Base-by-base conservation (phyloP, 768 basidiomycete genomes). In the Hericium coralloides region DNA sequence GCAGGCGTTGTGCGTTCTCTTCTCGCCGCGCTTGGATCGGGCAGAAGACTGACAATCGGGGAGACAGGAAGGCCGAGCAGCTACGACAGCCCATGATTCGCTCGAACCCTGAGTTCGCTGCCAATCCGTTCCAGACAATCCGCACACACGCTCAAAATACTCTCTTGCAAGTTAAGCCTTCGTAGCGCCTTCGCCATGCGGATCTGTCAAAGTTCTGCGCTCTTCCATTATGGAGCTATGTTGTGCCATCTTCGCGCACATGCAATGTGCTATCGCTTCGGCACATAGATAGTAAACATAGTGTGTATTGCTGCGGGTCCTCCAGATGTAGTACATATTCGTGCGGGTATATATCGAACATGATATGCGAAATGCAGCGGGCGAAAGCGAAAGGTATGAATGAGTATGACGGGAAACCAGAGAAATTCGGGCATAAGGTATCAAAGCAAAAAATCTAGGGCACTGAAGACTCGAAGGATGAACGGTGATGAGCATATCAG, bases 141-240 rank as follows among this genome's bases (percentile, higher is more conserved):
- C 84, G 88, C 5, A 85, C 78, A 4, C 90, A 92, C 67, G 87
- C 84, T 2, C 77, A 85, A 67, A 92, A 92, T 65, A 89, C 90
- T 0, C 73, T 91, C 12, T 59, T 89, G 38, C 83, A 80, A 60
- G 82, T 78, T 3, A n/a, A 45, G 15, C 20, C 43, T 45, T 45
- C 31, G 31, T 31, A 31, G 31, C 31, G 31, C 10, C 31, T 9
- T 31, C 10, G 31, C 8, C 31, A 31, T 31, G 31, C 31, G 31
- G 31, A 31, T 7, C 31, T 8, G 31, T 31, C 31, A 31, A 9
- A 31, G 6, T 8, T 31, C 31, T 9, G 31, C 10, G 31, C 31
- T 31, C 31, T 31, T 31, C 31, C 31, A 31, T 31, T 31, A 31
- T 31, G 31, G 31, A 31, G 31, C 31, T 31, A 31, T 31, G 6